These are phyloP conservation scores for Lecanicillium sp. DNA, from an alignment of 2,329 filamentous ascomycete genomes.

Conservation along the genomic window DNA sequence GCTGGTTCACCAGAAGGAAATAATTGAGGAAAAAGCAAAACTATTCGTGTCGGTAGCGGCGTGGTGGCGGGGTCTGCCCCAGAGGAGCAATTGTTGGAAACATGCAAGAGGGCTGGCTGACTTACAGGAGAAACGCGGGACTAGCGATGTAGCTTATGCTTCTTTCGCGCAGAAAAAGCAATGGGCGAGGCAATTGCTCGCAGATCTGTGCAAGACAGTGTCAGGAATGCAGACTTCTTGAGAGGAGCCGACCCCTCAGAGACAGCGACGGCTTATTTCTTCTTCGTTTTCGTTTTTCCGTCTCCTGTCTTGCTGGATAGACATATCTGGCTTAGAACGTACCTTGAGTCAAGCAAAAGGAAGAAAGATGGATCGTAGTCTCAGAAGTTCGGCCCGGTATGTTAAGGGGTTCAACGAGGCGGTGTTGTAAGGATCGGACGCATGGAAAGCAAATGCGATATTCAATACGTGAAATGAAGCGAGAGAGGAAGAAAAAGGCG, in stretches of 20 bases:
- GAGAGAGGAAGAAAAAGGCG: not conserved
- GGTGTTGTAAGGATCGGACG: not conserved
- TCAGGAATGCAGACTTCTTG: not conserved
- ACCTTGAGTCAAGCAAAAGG: constrained; percentile 3
- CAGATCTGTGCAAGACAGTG: not conserved
- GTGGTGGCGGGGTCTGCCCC: constrained; percentile 1
- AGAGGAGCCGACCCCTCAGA: too few species aligned
- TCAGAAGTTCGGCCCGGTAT: constrained; percentile 1
- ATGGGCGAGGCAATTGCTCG: not conserved
- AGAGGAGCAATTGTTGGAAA: constrained; percentile 1
- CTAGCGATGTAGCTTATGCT: too few species aligned
- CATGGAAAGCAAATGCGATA: not conserved
- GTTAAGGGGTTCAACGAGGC: constrained; percentile 1
- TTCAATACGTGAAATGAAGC: constrained; percentile 1
- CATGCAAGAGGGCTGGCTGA: not conserved
- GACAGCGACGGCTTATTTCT: too few species aligned
- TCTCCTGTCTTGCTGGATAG: not conserved
- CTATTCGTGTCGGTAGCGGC: not conserved
- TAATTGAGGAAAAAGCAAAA: constrained; percentile 6
- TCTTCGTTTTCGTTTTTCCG: not conserved
- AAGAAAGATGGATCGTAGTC: constrained; percentile 1
- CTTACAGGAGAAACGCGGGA: constrained; percentile 1
- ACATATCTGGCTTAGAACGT: not conserved
- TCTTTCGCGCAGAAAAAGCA: too few species aligned
- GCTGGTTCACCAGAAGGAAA: constrained; percentile 6